Conservation (phyloP, 2,329 filamentous ascomycete species). For the Diaporthe sp. region DNA sequence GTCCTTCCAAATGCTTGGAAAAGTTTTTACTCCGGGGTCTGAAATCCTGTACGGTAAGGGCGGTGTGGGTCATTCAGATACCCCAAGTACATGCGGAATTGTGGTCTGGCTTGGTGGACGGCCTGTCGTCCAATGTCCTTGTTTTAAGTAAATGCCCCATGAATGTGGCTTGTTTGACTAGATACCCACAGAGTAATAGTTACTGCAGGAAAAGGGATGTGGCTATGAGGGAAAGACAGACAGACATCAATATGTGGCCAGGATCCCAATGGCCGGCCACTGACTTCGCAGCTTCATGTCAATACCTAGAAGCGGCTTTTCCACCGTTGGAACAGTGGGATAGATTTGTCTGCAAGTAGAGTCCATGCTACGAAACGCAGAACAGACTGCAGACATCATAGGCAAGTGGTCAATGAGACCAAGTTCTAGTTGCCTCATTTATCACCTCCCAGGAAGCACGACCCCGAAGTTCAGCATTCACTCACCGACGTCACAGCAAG, state of each 20-base stretch:
- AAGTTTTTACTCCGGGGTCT: background rate
- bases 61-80: background rate
- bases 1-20: background rate
- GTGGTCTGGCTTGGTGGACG: background rate
- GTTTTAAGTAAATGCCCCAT: background rate
- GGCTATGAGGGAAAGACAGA: background rate
- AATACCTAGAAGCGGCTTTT: background rate
- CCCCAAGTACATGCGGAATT: background rate
- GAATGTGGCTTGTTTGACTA: conserved; percentile 20
- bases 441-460: too few relatives aligned
- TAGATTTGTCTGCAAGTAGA: background rate
- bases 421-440: too few relatives aligned
- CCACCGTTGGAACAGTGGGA: background rate
- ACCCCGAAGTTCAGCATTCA: background rate
- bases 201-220: background rate
- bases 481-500: background rate
- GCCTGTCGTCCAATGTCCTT: background rate
- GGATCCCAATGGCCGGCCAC: background rate
- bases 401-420: background rate
- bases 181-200: background rate
- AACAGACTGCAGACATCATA: background rate
- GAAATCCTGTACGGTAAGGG: background rate
- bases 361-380: background rate
- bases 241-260: background rate
- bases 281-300: background rate